Conservation (phyloP, 2,329 filamentous ascomycete genomes). For the Xylariaceae sp. region DNA sequence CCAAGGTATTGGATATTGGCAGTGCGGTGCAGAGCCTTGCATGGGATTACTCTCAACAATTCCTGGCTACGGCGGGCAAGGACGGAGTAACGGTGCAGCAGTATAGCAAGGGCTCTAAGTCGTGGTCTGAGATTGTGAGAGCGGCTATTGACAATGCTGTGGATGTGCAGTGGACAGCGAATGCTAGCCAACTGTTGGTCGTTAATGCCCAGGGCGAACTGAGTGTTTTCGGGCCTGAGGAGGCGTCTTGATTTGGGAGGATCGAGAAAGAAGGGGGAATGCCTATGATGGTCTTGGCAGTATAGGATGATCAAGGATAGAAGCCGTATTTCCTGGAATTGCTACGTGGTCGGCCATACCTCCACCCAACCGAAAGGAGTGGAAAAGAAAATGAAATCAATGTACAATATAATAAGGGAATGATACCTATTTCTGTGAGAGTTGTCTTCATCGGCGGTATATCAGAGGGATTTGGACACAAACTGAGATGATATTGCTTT, state of each 20-base stretch:
- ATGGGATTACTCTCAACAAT: slow-evolving; percentile 97
- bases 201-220: slow-evolving; percentile 73
- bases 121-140: slow-evolving; percentile 81
- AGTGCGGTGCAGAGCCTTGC: slow-evolving; percentile 69
- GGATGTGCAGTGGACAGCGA: slow-evolving; percentile 72
- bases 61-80: slow-evolving; percentile 75
- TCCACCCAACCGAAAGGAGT: too few species aligned
- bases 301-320: too few species aligned
- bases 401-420: slow-evolving; percentile 6
- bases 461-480: too few species aligned
- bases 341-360: too few species aligned
- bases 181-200: slow-evolving; percentile 69
- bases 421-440: slow-evolving; percentile 1
- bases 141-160: slow-evolving; percentile 66
- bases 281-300: too few species aligned
- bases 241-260: slow-evolving; percentile 34
- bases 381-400: not conserved
- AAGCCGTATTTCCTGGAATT: too few species aligned
- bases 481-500: too few species aligned
- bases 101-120: slow-evolving; percentile 81
- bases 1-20: slow-evolving; percentile 83
- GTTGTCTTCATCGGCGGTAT: not conserved
- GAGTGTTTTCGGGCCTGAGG: slow-evolving; percentile 58
- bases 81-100: slow-evolving; percentile 83
- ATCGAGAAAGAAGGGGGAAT: not conserved